These are phyloP conservation scores for Pittosporum tobira DNA, from an alignment of 129 eudicot genomes.

Conservation along the genomic window DNA sequence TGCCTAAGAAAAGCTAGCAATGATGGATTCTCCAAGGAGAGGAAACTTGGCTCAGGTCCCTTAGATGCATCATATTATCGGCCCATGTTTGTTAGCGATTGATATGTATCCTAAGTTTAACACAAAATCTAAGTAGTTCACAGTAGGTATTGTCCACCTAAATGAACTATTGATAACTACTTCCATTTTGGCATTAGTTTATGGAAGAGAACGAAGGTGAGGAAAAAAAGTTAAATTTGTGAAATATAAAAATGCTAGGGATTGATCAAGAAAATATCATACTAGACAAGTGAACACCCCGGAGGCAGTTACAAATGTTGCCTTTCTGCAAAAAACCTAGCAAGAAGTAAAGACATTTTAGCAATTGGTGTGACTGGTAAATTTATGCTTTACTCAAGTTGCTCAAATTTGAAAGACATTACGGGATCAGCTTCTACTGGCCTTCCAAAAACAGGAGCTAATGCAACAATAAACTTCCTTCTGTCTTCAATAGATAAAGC, in stretches of 20 bases:
- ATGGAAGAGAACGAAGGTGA: neutral
- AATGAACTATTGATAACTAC: too few species aligned
- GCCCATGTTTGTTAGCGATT: neutral
- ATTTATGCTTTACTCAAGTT: neutral
- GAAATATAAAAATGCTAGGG: neutral
- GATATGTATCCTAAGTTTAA: too few species aligned
- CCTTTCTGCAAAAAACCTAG: slow-evolving; percentile 93
- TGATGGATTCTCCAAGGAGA: too few species aligned
- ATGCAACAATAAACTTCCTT: slow-evolving; percentile 62
- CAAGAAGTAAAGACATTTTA: slow-evolving; percentile 15
- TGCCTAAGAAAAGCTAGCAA: too few species aligned
- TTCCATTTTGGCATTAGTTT: too few species aligned
- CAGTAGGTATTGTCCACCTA: too few species aligned
- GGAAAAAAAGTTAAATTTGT: neutral
- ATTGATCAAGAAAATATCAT: slow-evolving; percentile 10
- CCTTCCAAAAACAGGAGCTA: slow-evolving; percentile 72
- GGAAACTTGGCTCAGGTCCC: too few species aligned
- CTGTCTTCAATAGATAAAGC: slow-evolving; percentile 57
- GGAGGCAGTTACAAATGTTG: slow-evolving; percentile 65
- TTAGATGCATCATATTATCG: too few species aligned
- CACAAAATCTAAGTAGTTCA: too few species aligned
- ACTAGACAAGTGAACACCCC: slow-evolving; percentile 87
- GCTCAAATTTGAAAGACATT: slow-evolving; percentile 19
- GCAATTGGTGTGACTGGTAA: neutral
- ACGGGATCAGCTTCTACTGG: slow-evolving; percentile 98